Percentiles rank a stretch among this genome's conserved stretches.
These are phyloP conservation scores for Talaromyces nanjingensis DNA, from an alignment of 495 filamentous ascomycete genomes.

Conservation along the genomic window DNA sequence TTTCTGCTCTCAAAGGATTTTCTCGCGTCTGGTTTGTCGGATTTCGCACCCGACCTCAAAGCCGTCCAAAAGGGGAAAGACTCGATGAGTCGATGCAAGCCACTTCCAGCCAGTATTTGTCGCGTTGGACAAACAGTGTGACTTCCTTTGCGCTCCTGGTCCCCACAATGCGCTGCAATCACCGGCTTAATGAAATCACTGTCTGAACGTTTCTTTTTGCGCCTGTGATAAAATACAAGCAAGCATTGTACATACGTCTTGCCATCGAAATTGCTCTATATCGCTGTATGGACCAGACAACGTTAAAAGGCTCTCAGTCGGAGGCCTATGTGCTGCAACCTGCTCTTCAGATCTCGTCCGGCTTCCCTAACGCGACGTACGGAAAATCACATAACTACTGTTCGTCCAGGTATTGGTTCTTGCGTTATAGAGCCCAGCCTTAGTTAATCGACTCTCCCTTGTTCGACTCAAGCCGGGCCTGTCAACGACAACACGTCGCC, in stretches of 20 bases:
- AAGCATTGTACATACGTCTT: neutral
- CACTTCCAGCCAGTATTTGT: neutral
- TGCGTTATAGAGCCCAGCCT: neutral
- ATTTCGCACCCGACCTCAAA: neutral
- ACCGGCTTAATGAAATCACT: neutral
- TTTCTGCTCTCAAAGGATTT: neutral
- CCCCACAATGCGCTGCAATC: neutral
- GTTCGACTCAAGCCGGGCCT: neutral
- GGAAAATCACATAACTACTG: neutral
- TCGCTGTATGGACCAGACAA: neutral
- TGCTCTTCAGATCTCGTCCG: neutral
- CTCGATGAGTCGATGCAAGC: neutral
- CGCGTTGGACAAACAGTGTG: neutral
- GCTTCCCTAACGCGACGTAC: neutral
- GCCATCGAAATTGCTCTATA: neutral
- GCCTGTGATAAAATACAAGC: neutral
- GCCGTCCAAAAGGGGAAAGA: neutral
- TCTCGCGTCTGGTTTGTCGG: constrained; percentile 3
- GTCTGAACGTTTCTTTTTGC: neutral
- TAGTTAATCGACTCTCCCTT: neutral
- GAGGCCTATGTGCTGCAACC: neutral
- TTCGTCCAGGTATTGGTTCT: neutral
- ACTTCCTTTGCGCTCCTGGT: neutral
- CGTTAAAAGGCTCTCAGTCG: neutral
- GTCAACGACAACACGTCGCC: neutral